A percentile compares a stretch with the other conserved stretches of the same genome.
Conservation (phyloP, 2,329 filamentous ascomycete species). For the Pyrenochaeta sp. region DNA sequence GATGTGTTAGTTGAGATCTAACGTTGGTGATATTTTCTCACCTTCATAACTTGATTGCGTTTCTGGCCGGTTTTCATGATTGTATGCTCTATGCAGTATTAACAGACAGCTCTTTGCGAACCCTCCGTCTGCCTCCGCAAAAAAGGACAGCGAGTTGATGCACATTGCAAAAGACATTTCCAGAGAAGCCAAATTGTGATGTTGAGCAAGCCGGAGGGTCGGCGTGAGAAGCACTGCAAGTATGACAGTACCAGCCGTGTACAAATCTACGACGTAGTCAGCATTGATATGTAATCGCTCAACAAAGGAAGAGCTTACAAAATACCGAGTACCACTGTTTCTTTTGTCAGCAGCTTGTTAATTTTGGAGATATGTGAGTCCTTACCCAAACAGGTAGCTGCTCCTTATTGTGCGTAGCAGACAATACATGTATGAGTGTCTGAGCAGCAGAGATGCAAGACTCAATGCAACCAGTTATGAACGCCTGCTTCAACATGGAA, state of each 20-base stretch:
- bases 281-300: background rate
- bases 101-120: slow-evolving; percentile 8
- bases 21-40: background rate
- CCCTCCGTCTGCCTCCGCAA: background rate
- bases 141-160: background rate
- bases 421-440: slow-evolving; percentile 5
- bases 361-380: too few species aligned
- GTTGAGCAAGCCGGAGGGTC: background rate
- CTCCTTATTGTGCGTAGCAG: background rate
- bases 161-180: slow-evolving; percentile 2
- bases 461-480: slow-evolving; percentile 2
- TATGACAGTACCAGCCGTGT: slow-evolving; percentile 9
- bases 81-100: slow-evolving; percentile 1
- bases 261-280: slow-evolving; percentile 2
- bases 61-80: background rate
- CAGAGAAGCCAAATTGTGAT: background rate
- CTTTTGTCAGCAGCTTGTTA: too few species aligned
- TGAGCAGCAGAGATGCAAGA: slow-evolving; percentile 6
- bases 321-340: slow-evolving; percentile 12
- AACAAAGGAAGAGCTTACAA: background rate
- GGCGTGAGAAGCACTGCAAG: slow-evolving; percentile 5
- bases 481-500: slow-evolving; percentile 1
- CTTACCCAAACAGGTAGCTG: slow-evolving; percentile 5
- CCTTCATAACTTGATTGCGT: background rate
- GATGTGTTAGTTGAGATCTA: too few species aligned